Evolutionary conservation across 2,329 filamentous ascomycete species (phyloP).

Genomic region (Acrocalymma vagum): DNA sequence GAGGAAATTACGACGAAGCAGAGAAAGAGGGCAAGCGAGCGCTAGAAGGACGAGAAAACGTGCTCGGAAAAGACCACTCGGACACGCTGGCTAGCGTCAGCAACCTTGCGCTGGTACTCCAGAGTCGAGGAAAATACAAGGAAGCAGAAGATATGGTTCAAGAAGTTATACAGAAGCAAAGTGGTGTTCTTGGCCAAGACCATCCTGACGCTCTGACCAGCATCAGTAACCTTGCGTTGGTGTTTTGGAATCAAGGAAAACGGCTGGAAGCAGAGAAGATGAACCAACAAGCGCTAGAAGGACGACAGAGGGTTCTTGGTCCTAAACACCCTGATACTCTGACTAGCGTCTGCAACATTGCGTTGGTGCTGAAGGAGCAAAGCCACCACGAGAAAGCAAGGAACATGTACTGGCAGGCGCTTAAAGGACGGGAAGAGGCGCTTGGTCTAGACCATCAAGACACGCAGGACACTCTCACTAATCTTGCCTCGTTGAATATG

Average conservation of each 20-base stretch:
- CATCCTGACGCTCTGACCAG: slow-evolving; percentile 4
- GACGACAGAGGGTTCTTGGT: slow-evolving; percentile 12
- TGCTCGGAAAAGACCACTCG: too few species aligned
- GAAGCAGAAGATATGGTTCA: slow-evolving; percentile 15
- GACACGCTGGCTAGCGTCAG: slow-evolving; percentile 9
- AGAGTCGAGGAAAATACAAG: slow-evolving; percentile 4
- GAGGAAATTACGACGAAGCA: not conserved
- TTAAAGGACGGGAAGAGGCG: slow-evolving; percentile 8
- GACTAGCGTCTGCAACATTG: slow-evolving; percentile 9
- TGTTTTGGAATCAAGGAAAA: slow-evolving; percentile 7
- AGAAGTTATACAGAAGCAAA: slow-evolving; percentile 12
- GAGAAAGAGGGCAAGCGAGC: not conserved
- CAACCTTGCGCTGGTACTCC: slow-evolving; percentile 9
- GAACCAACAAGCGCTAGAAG: slow-evolving; percentile 11
- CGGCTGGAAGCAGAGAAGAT: slow-evolving; percentile 14
- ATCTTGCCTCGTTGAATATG: too few species aligned
- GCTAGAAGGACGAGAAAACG: too few species aligned
- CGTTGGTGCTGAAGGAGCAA: slow-evolving; percentile 4
- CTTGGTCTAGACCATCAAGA: slow-evolving; percentile 3
- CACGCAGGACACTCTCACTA: too few species aligned
- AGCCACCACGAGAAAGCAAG: slow-evolving; percentile 7
- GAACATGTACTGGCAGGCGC: not conserved
- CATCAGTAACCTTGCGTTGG: slow-evolving; percentile 6
- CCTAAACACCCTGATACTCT: slow-evolving; percentile 10
- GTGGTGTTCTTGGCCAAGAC: not conserved